Base-by-base conservation (phyloP, 108 stramenopile genomes). In the Skeletonema menzelii region DNA sequence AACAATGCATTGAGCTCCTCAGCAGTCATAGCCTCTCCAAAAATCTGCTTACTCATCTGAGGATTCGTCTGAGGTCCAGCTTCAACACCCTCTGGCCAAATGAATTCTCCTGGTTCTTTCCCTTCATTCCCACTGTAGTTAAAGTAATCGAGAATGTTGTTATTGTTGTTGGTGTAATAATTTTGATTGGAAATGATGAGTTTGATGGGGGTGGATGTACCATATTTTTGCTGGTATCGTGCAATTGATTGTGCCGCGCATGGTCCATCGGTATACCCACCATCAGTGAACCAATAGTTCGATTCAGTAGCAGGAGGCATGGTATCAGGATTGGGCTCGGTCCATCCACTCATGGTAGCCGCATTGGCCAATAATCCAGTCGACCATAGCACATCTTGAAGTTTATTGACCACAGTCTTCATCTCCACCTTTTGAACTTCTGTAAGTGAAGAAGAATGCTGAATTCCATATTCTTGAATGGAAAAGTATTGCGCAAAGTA, bases 261-360 rank as follows among this genome's bases (percentile, higher is more conserved):
- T 46, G 60, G 60, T 61, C 59, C 59, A 61, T 61, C 60, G 8
- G 60, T 61, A 56, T 8, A 61, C 19, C 10, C 60, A 59, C 60
- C 60, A 61, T 61, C 60, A 8, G 53, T 42, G 53, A 61, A 61
- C 60, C 60, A 56, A 53, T 53, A 53, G 22, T 53, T 24, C 20
- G 49, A 53, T 53, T 20, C 49, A 24, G 19, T 10, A 8, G 49
- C 49, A 8, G 49, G 49, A 22, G 49, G 49, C 49, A 53, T 53
- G 49, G 19, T 53, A 22, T 2, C 1, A 53, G 49, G 49, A 53
- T 53, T 53, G 49, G 49, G 20, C 2, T 53, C 7, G 8, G 10
- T 22, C 49, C 49, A 53, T 53, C 49, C 49, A 53, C 49, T 24
- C 22, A 24, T 53, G 1, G 49, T 24, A 10, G 49, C 49, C 0